These are phyloP conservation scores for Sugiyamaella pinicola DNA, from an alignment of 1,139 yeast species.

Conservation along the genomic window DNA sequence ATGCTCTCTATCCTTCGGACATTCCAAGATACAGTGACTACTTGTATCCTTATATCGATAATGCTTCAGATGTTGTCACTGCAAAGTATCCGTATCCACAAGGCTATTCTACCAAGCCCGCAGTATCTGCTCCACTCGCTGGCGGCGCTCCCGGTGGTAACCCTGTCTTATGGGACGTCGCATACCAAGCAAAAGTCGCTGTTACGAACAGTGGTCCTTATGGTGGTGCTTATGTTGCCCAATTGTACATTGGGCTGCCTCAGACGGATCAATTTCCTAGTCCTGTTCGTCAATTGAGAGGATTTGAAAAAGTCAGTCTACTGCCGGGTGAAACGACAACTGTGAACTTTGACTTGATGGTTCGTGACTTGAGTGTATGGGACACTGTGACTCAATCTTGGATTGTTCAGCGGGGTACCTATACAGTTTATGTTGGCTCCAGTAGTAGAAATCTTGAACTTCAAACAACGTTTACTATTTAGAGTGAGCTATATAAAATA, in stretches of 20 bases:
- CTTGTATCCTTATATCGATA: constrained; percentile 39
- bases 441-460: constrained; percentile 57
- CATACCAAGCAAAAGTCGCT: constrained; percentile 53
- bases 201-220: constrained; percentile 55
- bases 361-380: constrained; percentile 64
- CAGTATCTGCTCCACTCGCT: constrained; percentile 47
- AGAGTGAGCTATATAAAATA: constrained; percentile 4
- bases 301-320: constrained; percentile 58
- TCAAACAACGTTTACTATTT: constrained; percentile 41
- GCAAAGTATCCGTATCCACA: constrained; percentile 55
- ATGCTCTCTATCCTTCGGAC: constrained; percentile 54
- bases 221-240: constrained; percentile 57
- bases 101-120: constrained; percentile 50
- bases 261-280: constrained; percentile 44
- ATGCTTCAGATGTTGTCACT: constrained; percentile 25
- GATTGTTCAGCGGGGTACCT: constrained; percentile 63
- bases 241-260: constrained; percentile 61
- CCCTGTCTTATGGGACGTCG: constrained; percentile 48
- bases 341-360: constrained; percentile 51
- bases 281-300: constrained; percentile 58
- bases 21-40: constrained; percentile 28
- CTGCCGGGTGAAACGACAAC: constrained; percentile 47
- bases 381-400: constrained; percentile 61
- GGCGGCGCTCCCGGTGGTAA: constrained; percentile 64
- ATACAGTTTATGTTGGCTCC: constrained; percentile 56